Evolutionary conservation across 257 asterid genomes (phyloP).

Genomic region (Solanum verrucosum): DNA sequence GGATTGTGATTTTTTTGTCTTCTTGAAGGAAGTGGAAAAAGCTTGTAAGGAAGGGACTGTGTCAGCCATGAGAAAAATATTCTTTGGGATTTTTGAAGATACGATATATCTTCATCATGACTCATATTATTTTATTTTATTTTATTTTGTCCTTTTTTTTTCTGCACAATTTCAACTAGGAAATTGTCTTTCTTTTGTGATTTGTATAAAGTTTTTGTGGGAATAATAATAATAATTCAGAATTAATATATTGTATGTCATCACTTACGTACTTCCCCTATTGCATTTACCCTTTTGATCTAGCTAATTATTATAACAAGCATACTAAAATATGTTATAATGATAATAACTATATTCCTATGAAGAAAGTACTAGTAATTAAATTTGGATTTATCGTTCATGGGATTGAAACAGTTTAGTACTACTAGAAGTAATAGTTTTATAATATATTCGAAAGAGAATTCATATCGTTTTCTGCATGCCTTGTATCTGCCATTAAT

Average conservation of each 20-base stretch:
- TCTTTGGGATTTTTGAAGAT: constrained; percentile 12
- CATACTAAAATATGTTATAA: not conserved
- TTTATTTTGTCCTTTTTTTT: not conserved
- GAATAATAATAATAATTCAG: not conserved
- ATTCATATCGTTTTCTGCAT: not conserved
- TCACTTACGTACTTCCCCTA: not conserved
- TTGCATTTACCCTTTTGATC: not conserved
- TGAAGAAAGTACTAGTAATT: not conserved
- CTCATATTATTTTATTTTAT: not conserved
- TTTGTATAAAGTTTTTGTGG: not conserved
- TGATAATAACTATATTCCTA: not conserved
- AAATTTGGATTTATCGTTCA: not conserved
- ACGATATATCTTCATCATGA: not conserved
- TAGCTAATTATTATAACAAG: not conserved
- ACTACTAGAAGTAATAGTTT: not conserved
- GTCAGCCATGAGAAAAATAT: constrained; percentile 20
- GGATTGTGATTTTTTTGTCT: constrained; percentile 5
- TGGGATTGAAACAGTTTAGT: not conserved
- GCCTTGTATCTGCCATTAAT: not conserved
- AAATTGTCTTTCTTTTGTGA: not conserved
- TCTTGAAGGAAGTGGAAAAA: constrained; percentile 4
- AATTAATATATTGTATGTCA: not conserved
- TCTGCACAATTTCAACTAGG: not conserved
- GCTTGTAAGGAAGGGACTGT: constrained; percentile 3
- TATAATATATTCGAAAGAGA: not conserved